These are phyloP conservation scores for Candida alai DNA, from an alignment of 805 yeast genomes.

Conservation along the genomic window DNA sequence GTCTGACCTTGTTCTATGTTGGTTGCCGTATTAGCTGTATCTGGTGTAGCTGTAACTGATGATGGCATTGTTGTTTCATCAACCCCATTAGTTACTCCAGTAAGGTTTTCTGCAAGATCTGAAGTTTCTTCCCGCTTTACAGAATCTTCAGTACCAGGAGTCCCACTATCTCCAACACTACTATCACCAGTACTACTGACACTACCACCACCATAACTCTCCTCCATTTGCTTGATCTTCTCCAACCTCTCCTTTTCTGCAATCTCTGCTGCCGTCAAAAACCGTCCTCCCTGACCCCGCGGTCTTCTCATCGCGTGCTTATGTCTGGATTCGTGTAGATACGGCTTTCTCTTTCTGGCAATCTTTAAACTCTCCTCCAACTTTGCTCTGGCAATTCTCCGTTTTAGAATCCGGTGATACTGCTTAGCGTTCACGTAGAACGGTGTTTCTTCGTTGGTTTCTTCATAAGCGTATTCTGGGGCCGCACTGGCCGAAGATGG, in stretches of 20 bases:
- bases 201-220: too few relatives aligned
- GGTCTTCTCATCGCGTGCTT: constrained; percentile 99
- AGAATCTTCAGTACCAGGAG: too few relatives aligned
- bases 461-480: too few relatives aligned
- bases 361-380: constrained; percentile 84
- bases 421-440: constrained; percentile 98
- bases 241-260: constrained; percentile 43
- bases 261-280: constrained; percentile 81
- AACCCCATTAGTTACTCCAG: too few relatives aligned
- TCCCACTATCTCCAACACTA: too few relatives aligned
- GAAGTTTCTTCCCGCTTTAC: background rate
- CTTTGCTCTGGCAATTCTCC: constrained; percentile 91
- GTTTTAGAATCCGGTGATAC: constrained; percentile 87
- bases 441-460: constrained; percentile 64
- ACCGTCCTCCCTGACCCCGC: constrained; percentile 98
- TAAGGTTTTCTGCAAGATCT: too few relatives aligned
- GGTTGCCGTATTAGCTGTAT: too few relatives aligned
- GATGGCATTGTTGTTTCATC: too few relatives aligned
- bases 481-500: too few relatives aligned
- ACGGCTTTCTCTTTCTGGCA: constrained; percentile 88
- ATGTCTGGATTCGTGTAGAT: constrained; percentile 93
- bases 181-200: too few relatives aligned
- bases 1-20: too few relatives aligned
- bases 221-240: constrained; percentile 33
- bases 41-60: too few relatives aligned